Evolutionary conservation across 257 asterid species (phyloP), one percentile per base, ranked within the genome.

Genomic region (Euphrasia confusa): DNA sequence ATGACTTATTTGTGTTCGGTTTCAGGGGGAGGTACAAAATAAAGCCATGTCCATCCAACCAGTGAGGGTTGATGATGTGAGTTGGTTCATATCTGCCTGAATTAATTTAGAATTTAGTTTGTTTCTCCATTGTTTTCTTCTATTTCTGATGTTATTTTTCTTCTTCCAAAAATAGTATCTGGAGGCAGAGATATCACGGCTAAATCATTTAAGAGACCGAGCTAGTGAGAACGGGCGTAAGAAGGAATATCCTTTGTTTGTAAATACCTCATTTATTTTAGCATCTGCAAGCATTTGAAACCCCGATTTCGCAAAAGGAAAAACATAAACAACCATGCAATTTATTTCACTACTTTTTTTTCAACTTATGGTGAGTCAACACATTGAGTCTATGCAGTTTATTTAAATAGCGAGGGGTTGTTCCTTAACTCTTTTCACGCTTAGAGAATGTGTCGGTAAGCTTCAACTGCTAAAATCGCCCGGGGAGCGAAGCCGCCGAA

Each of bases 21-120:
- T 77, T 77, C 58, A 90, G 98, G 96, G 85, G n/a, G 95, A 85
- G 79, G 64, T 88, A 65, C 86, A 83, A 74, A 79, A 71, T 60
- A 88, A 77, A 80, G 95, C 96, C 50, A 65, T 85, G 80, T 75
- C 77, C 42, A 87, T 88, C 72, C 95, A 76, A 75, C 64, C 84
- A 15, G 77, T 76, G 70, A 79, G 74, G 79, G 81, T 85, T 48
- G 63, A 78, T 70, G 89, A 85, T 68, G 96, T 90, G 67, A 82
- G 89, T 75, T 61, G 39, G 63, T 47, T 70, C 35, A 66, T 57
- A 27, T 66, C 37, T 52, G 33, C 49, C 14, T 67, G 58, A 64
- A 57, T 39, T 30, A 39, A 32, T 27, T 33, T 59, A 39, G 58
- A 24, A 48, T 55, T 66, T 21, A 21, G 24, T 21, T 21, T 21